Conservation (phyloP, 805 yeast genomes). For the Wickerhamomyces strasburgensis region DNA sequence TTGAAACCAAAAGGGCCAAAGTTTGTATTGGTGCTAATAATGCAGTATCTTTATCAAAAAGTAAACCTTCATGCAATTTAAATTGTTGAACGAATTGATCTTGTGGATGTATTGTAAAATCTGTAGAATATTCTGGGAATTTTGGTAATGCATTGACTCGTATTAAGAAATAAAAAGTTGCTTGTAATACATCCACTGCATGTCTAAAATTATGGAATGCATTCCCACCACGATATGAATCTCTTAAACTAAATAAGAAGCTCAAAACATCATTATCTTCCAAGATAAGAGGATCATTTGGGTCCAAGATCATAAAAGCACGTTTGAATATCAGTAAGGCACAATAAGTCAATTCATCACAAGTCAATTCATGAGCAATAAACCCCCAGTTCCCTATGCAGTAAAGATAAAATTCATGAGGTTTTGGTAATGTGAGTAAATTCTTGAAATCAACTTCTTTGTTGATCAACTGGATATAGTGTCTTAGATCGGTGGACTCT, state of each 20-base stretch:
- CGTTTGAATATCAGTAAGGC: conserved; percentile 50
- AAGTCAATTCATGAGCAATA: conserved; percentile 58
- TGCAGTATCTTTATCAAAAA: conserved; percentile 11
- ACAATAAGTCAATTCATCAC: conserved; percentile 62
- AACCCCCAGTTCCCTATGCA: conserved; percentile 61
- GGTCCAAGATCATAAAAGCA: conserved; percentile 29
- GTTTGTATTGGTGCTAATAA: conserved; percentile 37
- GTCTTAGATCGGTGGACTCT: conserved; percentile 10
- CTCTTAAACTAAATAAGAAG: conserved; percentile 63
- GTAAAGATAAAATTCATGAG: conserved; percentile 26
- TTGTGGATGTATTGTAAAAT: conserved; percentile 16
- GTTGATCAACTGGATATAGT: conserved; percentile 21
- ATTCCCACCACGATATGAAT: conserved; percentile 77
- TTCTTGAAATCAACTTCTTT: conserved; percentile 26
- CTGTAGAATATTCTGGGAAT: conserved; percentile 18
- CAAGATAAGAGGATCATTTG: conserved; percentile 12
- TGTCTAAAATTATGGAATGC: conserved; percentile 95
- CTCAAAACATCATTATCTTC: conserved; percentile 46
- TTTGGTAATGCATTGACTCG: conserved; percentile 23
- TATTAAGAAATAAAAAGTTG: conserved; percentile 61
- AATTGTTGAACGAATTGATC: neutral
- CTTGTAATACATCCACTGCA: conserved; percentile 93
- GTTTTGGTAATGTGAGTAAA: conserved; percentile 22
- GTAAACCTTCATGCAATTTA: neutral
- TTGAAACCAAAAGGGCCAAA: conserved; percentile 66